Percentiles rank a stretch among this genome's conserved stretches.
Evolutionary conservation across 345 rosid genomes (phyloP).

Genomic region (Eucalyptus leucophloia): DNA sequence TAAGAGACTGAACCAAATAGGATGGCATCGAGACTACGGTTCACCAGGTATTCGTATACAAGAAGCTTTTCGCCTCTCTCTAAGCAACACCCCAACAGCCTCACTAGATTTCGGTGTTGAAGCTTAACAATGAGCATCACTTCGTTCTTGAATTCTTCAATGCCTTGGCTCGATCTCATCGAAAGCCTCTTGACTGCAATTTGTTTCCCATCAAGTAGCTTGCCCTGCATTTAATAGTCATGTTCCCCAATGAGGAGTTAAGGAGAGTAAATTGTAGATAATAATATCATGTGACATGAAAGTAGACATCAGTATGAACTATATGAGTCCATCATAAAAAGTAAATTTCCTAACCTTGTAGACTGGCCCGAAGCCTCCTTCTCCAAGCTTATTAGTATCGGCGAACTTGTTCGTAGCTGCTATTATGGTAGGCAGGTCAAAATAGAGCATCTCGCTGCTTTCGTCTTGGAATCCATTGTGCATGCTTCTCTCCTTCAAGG

Average conservation of each 20-base stretch:
- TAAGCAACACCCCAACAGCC: conserved; percentile 35
- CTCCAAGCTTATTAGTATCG: conserved; percentile 27
- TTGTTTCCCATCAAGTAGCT: conserved; percentile 17
- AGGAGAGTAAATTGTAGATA: background rate
- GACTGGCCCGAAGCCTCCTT: conserved; percentile 41
- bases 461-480: conserved; percentile 1
- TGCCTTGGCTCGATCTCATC: conserved; percentile 35
- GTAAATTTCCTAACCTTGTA: conserved; percentile 1
- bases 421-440: background rate
- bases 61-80: conserved; percentile 35
- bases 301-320: background rate
- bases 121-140: conserved; percentile 33
- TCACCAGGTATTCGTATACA: conserved; percentile 35
- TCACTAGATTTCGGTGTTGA: conserved; percentile 48
- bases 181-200: conserved; percentile 47
- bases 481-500: background rate
- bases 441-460: conserved; percentile 6
- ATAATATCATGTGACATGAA: background rate
- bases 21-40: conserved; percentile 31
- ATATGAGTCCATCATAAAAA: background rate
- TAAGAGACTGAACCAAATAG: conserved; percentile 17
- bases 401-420: conserved; percentile 32
- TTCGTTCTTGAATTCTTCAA: conserved; percentile 2
- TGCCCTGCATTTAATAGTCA: conserved; percentile 17
- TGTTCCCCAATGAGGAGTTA: background rate